Evolutionary conservation across 441 rosid genomes (phyloP).

Genomic region (Euphorbia celastroides): DNA sequence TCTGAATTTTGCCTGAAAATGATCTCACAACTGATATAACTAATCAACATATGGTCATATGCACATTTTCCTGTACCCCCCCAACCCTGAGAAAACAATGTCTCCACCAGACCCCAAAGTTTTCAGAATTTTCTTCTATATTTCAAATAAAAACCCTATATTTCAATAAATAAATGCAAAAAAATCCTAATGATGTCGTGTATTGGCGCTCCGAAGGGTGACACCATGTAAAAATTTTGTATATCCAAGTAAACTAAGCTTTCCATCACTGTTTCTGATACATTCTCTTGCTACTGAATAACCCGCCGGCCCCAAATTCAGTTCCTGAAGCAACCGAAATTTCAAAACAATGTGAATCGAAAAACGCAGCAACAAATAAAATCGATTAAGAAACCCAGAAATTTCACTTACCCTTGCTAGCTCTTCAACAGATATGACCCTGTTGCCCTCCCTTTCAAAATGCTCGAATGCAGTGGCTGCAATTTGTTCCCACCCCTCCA

Average conservation of each 20-base stretch:
- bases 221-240: slow-evolving; percentile 93
- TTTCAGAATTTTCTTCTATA: not conserved
- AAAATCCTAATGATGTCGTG: slow-evolving; percentile 62
- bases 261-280: slow-evolving; percentile 76
- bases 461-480: slow-evolving; percentile 67
- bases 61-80: slow-evolving; percentile 54
- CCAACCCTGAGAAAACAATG: not conserved
- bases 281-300: slow-evolving; percentile 67
- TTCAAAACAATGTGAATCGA: not conserved
- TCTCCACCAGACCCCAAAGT: slow-evolving; percentile 21
- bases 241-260: slow-evolving; percentile 78
- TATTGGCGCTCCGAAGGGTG: slow-evolving; percentile 74
- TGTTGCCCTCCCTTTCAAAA: slow-evolving; percentile 81
- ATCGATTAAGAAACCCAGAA: not conserved
- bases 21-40: slow-evolving; percentile 24
- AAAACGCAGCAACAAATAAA: not conserved
- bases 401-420: slow-evolving; percentile 60
- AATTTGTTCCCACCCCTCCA: slow-evolving; percentile 81
- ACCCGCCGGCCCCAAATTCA: slow-evolving; percentile 78
- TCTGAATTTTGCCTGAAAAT: slow-evolving; percentile 19
- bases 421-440: slow-evolving; percentile 73
- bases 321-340: slow-evolving; percentile 46
- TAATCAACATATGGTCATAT: slow-evolving; percentile 30
- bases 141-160: slow-evolving; percentile 17
- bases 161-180: slow-evolving; percentile 10